Evolutionary conservation across 2,329 filamentous ascomycete genomes (phyloP).

Genomic region (Microcyclospora tardicrescens): DNA sequence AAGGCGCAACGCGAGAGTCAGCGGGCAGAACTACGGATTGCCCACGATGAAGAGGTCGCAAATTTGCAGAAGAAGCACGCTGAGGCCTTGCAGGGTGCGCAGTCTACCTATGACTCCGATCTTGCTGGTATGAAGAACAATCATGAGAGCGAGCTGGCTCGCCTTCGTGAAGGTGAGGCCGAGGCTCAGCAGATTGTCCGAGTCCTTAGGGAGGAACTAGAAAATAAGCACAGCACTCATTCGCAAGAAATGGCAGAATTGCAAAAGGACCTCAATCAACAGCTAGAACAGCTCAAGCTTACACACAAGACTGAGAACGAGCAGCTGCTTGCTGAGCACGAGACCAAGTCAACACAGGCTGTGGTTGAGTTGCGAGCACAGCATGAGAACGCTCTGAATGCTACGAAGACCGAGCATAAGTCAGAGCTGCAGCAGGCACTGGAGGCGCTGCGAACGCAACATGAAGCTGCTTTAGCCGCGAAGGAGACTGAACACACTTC

Average conservation of each 20-base stretch:
- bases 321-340: not conserved
- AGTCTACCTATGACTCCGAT: not conserved
- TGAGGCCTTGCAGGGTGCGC: not conserved
- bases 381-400: not conserved
- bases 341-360: not conserved
- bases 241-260: constrained; percentile 1
- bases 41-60: not conserved
- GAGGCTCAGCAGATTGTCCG: not conserved
- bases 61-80: not conserved
- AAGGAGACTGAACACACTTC: not conserved
- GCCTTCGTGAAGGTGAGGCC: not conserved
- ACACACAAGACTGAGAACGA: not conserved
- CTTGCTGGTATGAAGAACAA: not conserved
- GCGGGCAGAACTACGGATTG: too few species aligned
- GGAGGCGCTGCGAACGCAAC: too few species aligned
- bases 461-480: too few species aligned
- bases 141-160: not conserved
- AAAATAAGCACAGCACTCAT: not conserved
- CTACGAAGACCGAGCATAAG: not conserved
- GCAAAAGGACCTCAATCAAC: constrained; percentile 1
- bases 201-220: not conserved
- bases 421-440: too few species aligned
- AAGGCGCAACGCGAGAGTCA: not conserved
- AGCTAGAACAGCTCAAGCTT: constrained; percentile 1
- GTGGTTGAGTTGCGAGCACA: not conserved